These are phyloP conservation scores for Gamsiella multidivaricata DNA, from an alignment of 192 early-diverging fungal species.

Conservation along the genomic window DNA sequence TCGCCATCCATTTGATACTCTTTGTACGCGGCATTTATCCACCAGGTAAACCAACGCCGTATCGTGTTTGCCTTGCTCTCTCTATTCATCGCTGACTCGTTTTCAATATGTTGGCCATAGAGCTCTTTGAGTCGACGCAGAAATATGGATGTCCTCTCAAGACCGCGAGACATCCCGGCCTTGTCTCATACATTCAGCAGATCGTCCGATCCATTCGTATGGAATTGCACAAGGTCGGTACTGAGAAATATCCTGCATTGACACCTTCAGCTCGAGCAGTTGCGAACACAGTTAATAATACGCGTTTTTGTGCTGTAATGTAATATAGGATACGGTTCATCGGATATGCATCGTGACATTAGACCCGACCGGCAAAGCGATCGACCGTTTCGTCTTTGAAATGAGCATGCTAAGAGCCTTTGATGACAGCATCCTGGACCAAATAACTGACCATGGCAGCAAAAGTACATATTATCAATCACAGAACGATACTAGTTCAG, in stretches of 20 bases:
- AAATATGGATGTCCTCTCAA: constrained; percentile 43
- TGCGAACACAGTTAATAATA: background rate
- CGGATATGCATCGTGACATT: constrained; percentile 41
- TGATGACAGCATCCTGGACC: background rate
- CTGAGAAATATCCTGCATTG: too few relatives aligned
- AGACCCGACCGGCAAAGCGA: constrained; percentile 6
- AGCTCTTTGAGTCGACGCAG: constrained; percentile 46
- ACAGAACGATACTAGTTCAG: background rate
- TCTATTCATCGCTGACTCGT: background rate
- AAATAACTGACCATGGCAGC: too few relatives aligned
- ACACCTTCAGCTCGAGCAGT: too few relatives aligned
- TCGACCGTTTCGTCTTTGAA: constrained; percentile 48
- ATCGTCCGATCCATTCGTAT: constrained; percentile 18
- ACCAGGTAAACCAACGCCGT: constrained; percentile 23
- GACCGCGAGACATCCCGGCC: constrained; percentile 42
- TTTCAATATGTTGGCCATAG: background rate
- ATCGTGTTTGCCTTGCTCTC: background rate
- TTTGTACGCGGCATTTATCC: constrained; percentile 49
- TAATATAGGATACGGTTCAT: constrained; percentile 36
- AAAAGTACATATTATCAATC: background rate
- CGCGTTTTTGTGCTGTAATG: too few relatives aligned
- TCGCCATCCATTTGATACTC: constrained; percentile 42
- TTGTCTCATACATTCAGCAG: constrained; percentile 31
- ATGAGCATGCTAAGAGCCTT: constrained; percentile 27
- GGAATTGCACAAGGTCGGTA: constrained; percentile 28